Percentiles rank a stretch among this genome's conserved stretches.
Conservation (phyloP, 2,329 filamentous ascomycete species). For the Paraconiothyrium sp. region DNA sequence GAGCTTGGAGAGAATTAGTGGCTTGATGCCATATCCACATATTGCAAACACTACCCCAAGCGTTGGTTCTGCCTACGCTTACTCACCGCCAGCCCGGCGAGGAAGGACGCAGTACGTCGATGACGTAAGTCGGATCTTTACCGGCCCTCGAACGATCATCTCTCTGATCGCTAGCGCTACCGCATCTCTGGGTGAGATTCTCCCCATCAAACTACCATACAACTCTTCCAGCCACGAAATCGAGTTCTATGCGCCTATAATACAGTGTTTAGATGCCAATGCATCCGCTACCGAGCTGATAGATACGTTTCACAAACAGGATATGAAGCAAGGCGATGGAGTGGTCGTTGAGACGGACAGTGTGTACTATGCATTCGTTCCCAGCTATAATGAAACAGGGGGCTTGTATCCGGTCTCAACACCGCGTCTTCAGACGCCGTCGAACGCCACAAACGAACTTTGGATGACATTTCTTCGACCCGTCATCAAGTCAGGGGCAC, state of each 20-base stretch:
- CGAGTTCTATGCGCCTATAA: constrained; percentile 23
- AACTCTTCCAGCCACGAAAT: constrained; percentile 20
- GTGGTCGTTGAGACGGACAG: constrained; percentile 18
- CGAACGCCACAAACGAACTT: constrained; percentile 23
- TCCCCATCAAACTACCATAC: constrained; percentile 19
- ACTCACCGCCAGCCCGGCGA: constrained; percentile 22
- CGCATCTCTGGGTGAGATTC: constrained; percentile 25
- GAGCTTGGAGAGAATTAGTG: not conserved
- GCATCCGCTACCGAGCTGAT: constrained; percentile 12
- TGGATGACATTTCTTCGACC: constrained; percentile 27
- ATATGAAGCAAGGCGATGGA: constrained; percentile 13
- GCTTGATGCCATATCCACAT: constrained; percentile 23
- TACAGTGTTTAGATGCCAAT: constrained; percentile 22
- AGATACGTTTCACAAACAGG: constrained; percentile 15
- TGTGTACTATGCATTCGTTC: constrained; percentile 27
- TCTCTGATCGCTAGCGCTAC: constrained; percentile 22
- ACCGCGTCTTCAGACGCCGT: constrained; percentile 23
- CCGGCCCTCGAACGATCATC: constrained; percentile 24
- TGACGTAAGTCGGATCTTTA: constrained; percentile 21
- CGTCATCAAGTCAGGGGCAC: not conserved
- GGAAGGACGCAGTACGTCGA: constrained; percentile 19
- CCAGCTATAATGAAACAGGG: constrained; percentile 18
- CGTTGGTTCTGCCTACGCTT: constrained; percentile 17
- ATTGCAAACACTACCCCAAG: constrained; percentile 17
- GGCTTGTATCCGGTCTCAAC: constrained; percentile 16